These are phyloP conservation scores for Saposhnikovia divaricata DNA, from an alignment of 129 eudicot species.

Conservation along the genomic window DNA sequence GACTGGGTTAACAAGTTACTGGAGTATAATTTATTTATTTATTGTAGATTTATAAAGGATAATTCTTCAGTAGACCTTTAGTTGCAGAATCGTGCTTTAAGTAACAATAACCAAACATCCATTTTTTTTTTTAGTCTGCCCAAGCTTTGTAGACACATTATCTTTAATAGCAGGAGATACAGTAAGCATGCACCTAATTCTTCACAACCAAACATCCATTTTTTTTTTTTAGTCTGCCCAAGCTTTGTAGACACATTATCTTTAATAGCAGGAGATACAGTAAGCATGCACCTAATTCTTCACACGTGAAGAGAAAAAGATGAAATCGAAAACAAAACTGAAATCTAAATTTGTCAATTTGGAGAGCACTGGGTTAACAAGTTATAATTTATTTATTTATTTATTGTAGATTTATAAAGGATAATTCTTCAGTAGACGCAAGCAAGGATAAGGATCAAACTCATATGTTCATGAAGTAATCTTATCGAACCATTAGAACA, in stretches of 20 bases:
- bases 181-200: too few relatives aligned
- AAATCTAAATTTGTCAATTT: neutral
- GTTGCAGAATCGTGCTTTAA: too few relatives aligned
- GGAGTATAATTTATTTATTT: too few relatives aligned
- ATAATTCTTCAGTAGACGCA: neutral
- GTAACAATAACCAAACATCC: too few relatives aligned
- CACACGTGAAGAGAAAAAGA: neutral
- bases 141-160: too few relatives aligned
- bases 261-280: neutral
- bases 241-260: neutral
- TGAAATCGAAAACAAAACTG: neutral
- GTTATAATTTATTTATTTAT: neutral
- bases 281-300: neutral
- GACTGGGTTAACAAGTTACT: neutral
- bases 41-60: neutral
- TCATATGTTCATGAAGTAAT: neutral
- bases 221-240: neutral
- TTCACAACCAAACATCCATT: neutral
- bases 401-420: too few relatives aligned
- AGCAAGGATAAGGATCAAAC: neutral
- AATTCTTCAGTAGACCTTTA: neutral
- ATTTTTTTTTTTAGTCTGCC: too few relatives aligned
- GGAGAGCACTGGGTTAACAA: neutral
- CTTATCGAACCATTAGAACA: neutral
- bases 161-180: too few relatives aligned